Percentiles rank a stretch among this genome's conserved stretches.
These are phyloP conservation scores for Arthrinium phaeospermum DNA, from an alignment of 2,329 filamentous ascomycete species.

Conservation along the genomic window DNA sequence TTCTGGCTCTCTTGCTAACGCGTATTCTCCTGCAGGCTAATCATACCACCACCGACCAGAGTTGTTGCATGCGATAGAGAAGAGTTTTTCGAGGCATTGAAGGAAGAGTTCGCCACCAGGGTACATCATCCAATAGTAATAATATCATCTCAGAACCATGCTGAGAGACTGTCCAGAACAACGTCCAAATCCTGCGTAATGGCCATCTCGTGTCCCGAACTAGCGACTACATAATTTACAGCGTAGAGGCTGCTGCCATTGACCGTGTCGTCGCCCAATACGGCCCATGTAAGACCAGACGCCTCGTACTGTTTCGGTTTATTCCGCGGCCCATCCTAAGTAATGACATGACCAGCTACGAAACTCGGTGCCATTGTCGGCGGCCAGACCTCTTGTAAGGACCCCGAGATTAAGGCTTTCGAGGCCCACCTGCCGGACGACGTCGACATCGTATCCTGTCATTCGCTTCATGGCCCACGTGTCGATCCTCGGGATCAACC, in stretches of 20 bases:
- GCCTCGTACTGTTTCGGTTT: slow-evolving; percentile 30
- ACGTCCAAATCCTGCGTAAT: slow-evolving; percentile 88
- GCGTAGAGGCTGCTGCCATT: slow-evolving; percentile 92
- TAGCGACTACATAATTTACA: slow-evolving; percentile 99
- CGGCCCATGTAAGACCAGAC: slow-evolving; percentile 78
- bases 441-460: slow-evolving; percentile 92
- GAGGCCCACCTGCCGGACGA: slow-evolving; percentile 86
- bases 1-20: slow-evolving; percentile 33
- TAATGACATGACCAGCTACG: slow-evolving; percentile 66
- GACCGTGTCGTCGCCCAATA: slow-evolving; percentile 85
- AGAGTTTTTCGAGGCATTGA: slow-evolving; percentile 82
- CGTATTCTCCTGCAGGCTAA: slow-evolving; percentile 19
- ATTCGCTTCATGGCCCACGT: slow-evolving; percentile 92
- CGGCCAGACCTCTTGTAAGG: slow-evolving; percentile 97
- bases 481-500: slow-evolving; percentile 90
- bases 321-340: slow-evolving; percentile 11
- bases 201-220: slow-evolving; percentile 93
- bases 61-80: slow-evolving; percentile 93
- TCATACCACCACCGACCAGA: slow-evolving; percentile 53
- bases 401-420: slow-evolving; percentile 92
- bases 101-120: slow-evolving; percentile 82
- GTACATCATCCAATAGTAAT: slow-evolving; percentile 61
- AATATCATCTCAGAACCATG: slow-evolving; percentile 39
- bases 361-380: slow-evolving; percentile 95
- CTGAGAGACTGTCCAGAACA: slow-evolving; percentile 71